Conservation (phyloP, 2,329 filamentous ascomycete species). For the Diaporthe citrichinensis region DNA sequence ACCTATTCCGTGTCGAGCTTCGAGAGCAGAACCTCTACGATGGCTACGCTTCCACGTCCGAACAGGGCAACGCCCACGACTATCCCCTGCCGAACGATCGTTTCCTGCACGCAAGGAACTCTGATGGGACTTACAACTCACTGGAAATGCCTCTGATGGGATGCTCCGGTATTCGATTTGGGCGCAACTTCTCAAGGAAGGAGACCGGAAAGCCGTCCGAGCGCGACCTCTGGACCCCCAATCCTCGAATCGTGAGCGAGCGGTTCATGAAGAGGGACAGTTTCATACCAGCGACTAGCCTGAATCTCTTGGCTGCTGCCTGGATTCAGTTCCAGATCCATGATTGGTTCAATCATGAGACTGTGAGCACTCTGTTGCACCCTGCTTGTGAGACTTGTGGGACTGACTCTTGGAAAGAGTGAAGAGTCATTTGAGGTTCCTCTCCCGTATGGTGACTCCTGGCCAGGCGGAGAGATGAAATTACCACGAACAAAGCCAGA, state of each 20-base stretch:
- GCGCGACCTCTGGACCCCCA: constrained; percentile 58
- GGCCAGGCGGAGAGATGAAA: constrained; percentile 5
- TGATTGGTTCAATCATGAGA: constrained; percentile 56
- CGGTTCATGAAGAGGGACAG: constrained; percentile 56
- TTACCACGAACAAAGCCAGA: constrained; percentile 15
- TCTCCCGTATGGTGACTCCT: constrained; percentile 2
- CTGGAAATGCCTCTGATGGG: constrained; percentile 59
- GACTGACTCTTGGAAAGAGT: background rate
- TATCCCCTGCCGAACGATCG: constrained; percentile 45
- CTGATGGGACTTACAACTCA: constrained; percentile 60
- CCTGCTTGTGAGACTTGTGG: background rate
- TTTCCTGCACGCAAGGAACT: constrained; percentile 55
- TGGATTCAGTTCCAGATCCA: constrained; percentile 66
- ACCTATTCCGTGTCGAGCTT: constrained; percentile 57
- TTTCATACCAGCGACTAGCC: constrained; percentile 60
- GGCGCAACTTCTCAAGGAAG: constrained; percentile 58
- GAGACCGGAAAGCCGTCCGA: constrained; percentile 42
- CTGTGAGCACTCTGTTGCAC: constrained; percentile 37
- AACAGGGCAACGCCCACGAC: constrained; percentile 52
- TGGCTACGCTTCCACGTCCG: constrained; percentile 53
- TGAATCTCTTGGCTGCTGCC: constrained; percentile 62
- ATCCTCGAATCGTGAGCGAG: constrained; percentile 59
- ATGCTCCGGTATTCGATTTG: constrained; percentile 60
- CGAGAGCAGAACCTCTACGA: constrained; percentile 60
- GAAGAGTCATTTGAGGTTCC: constrained; percentile 5